Conservation (phyloP, 2,329 filamentous ascomycete genomes). For the Phyllosticta capitalensis region DNA sequence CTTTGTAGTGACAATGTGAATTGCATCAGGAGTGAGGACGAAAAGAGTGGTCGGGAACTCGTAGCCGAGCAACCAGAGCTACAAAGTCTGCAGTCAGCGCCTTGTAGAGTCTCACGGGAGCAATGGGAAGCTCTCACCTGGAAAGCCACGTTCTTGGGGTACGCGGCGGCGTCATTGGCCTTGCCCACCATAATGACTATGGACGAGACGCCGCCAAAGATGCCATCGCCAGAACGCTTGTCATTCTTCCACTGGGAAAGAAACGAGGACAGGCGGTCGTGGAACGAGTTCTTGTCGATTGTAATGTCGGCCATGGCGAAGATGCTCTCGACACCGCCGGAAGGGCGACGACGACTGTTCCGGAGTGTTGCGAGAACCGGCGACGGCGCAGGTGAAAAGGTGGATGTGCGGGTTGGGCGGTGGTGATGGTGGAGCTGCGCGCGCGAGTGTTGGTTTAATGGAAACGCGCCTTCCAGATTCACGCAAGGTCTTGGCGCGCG, state of each 20-base stretch:
- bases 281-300: conserved; percentile 89
- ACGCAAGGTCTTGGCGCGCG: conserved; percentile 10
- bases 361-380: conserved; percentile 12
- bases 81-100: conserved; percentile 16
- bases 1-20: conserved; percentile 89
- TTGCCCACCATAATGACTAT: conserved; percentile 92
- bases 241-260: conserved; percentile 92
- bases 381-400: conserved; percentile 12
- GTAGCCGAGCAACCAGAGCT: conserved; percentile 98
- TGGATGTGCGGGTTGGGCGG: conserved; percentile 10
- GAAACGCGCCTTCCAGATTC: conserved; percentile 9
- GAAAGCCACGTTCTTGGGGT: conserved; percentile 93
- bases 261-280: conserved; percentile 82
- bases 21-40: conserved; percentile 75
- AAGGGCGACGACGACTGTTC: background rate
- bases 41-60: conserved; percentile 96
- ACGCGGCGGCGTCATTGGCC: conserved; percentile 76
- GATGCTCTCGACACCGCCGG: conserved; percentile 18
- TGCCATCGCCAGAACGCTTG: conserved; percentile 73
- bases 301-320: conserved; percentile 60
- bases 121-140: conserved; percentile 56
- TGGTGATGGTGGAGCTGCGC: conserved; percentile 2
- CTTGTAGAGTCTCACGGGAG: conserved; percentile 2
- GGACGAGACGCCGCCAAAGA: conserved; percentile 79
- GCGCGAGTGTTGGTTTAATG: background rate